These are phyloP conservation scores for Tricladium varicosporioides DNA, from an alignment of 2,329 filamentous ascomycete genomes.

Conservation along the genomic window DNA sequence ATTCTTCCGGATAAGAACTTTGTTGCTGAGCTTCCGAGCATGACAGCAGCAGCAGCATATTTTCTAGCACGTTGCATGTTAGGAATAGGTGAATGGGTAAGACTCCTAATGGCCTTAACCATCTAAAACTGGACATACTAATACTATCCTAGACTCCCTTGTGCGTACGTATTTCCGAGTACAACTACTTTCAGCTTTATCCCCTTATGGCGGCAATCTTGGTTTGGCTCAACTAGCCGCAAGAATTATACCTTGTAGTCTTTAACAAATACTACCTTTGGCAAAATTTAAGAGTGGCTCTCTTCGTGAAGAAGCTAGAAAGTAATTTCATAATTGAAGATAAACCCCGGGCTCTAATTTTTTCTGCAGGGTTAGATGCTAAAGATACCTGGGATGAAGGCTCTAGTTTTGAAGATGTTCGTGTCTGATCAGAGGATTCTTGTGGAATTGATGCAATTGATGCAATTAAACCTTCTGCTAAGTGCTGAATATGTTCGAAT, in stretches of 20 bases:
- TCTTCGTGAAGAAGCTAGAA: not conserved
- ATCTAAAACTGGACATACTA: not conserved
- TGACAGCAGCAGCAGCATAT: not conserved
- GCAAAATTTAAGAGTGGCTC: not conserved
- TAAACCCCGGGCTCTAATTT: not conserved
- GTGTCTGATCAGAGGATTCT: too few relatives aligned
- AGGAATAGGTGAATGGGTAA: not conserved
- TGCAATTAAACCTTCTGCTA: too few relatives aligned
- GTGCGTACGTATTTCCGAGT: not conserved
- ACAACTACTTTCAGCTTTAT: slow-evolving; percentile 25
- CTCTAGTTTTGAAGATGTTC: not conserved
- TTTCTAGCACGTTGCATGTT: not conserved
- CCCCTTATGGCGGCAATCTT: not conserved
- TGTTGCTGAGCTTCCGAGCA: not conserved
- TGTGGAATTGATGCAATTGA: too few relatives aligned
- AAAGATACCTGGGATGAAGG: not conserved
- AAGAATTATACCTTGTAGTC: not conserved
- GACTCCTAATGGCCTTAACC: not conserved
- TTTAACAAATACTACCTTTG: not conserved
- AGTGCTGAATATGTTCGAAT: too few relatives aligned
- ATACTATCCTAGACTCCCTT: not conserved
- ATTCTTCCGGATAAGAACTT: not conserved
- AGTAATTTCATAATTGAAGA: not conserved
- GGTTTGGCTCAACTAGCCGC: not conserved
- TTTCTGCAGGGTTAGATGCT: not conserved